Percentiles rank a stretch among this genome's conserved stretches.
Conservation (phyloP, 2,329 filamentous ascomycete genomes). For the Neospermospora avenae region DNA sequence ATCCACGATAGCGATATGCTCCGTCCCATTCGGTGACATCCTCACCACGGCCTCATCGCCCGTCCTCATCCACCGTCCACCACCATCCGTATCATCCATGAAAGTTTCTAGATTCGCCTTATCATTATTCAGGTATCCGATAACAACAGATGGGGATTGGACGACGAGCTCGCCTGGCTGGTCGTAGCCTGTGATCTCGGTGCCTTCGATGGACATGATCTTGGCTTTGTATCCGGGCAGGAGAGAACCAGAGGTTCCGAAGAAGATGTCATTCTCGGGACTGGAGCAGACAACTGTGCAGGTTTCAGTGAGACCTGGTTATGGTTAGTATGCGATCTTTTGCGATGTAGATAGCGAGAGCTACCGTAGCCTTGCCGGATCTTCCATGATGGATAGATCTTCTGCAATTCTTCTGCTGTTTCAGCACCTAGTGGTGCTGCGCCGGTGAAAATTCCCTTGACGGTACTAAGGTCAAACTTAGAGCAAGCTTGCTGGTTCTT, state of each 20-base stretch:
- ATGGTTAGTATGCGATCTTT: background rate
- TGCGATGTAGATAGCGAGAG: constrained; percentile 6
- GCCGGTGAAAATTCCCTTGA: constrained; percentile 65
- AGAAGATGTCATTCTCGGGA: constrained; percentile 59
- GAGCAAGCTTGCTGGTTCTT: constrained; percentile 58
- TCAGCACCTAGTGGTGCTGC: constrained; percentile 76
- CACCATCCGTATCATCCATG: constrained; percentile 57
- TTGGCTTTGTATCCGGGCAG: constrained; percentile 63
- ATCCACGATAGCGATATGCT: constrained; percentile 84
- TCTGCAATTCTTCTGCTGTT: constrained; percentile 61
- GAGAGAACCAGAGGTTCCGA: constrained; percentile 70
- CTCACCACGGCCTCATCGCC: constrained; percentile 78
- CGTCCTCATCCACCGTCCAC: constrained; percentile 67
- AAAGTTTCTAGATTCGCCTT: constrained; percentile 82
- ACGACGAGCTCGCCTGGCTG: constrained; percentile 78
- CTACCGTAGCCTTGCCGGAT: constrained; percentile 71
- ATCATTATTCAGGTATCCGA: constrained; percentile 86
- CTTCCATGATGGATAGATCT: constrained; percentile 58
- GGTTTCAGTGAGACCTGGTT: constrained; percentile 70
- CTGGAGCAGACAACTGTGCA: constrained; percentile 65
- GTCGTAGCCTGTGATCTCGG: constrained; percentile 63
- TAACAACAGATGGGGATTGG: constrained; percentile 69
- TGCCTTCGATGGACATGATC: constrained; percentile 63
- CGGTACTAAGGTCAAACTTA: constrained; percentile 69
- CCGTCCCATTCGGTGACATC: constrained; percentile 60